These are phyloP conservation scores for Hericium rajendrae DNA, from an alignment of 768 basidiomycete species.

Conservation along the genomic window DNA sequence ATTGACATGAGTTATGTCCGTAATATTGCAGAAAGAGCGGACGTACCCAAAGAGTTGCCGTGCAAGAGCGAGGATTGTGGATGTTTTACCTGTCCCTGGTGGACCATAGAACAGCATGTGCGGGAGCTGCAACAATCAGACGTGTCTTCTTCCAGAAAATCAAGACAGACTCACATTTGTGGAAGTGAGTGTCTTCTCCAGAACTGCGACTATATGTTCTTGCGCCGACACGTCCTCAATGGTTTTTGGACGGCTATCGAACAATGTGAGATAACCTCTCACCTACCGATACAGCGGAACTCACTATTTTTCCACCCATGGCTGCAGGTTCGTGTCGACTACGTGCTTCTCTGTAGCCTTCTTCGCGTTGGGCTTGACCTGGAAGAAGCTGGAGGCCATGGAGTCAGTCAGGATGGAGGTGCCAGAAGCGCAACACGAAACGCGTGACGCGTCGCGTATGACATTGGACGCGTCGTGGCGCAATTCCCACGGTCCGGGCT, in stretches of 20 bases:
- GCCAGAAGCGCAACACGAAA: conserved; percentile 7
- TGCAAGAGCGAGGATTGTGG: conserved; percentile 90
- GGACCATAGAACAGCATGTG: conserved; percentile 99
- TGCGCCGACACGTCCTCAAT: conserved; percentile 98
- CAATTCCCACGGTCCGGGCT: conserved; percentile 1
- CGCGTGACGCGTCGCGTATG: conserved; percentile 2
- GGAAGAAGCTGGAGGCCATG: conserved; percentile 58
- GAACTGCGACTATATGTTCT: conserved; percentile 89
- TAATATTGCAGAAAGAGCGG: background rate
- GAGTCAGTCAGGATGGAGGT: conserved; percentile 5
- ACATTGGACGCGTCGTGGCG: background rate
- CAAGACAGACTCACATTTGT: conserved; percentile 59
- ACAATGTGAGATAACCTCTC: background rate
- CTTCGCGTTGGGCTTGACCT: conserved; percentile 20
- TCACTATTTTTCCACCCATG: conserved; percentile 99
- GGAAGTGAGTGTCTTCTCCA: conserved; percentile 83
- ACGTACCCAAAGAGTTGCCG: conserved; percentile 89
- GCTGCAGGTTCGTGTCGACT: conserved; percentile 56
- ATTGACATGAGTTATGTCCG: background rate
- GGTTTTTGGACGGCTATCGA: conserved; percentile 81
- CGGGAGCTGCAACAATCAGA: conserved; percentile 56
- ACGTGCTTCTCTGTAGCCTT: conserved; percentile 17
- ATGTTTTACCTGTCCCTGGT: conserved; percentile 97
- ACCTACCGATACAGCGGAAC: conserved; percentile 15
- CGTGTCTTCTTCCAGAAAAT: background rate